A percentile compares a stretch with the other conserved stretches of the same genome.
These are phyloP conservation scores for Bryum argenteum DNA, from an alignment of 225 moss, liverwort and hornwort genomes.

Conservation along the genomic window DNA sequence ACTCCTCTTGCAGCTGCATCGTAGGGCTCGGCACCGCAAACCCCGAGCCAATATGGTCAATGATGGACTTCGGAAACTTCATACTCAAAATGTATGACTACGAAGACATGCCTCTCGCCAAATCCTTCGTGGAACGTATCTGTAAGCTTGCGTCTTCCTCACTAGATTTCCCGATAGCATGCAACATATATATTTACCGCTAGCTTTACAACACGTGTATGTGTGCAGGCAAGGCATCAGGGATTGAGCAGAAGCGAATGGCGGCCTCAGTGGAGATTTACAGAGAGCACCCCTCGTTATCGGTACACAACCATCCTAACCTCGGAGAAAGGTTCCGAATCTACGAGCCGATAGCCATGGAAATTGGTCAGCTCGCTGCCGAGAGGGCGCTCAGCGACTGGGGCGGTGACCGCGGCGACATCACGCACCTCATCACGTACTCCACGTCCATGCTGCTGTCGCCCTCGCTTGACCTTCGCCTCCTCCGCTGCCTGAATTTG, in stretches of 20 bases:
- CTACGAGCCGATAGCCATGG: constrained; percentile 36
- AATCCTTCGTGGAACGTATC: constrained; percentile 27
- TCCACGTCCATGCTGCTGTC: constrained; percentile 37
- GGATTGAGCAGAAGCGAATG: constrained; percentile 21
- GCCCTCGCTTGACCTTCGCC: constrained; percentile 31
- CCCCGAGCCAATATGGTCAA: neutral
- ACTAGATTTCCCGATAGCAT: too few species aligned
- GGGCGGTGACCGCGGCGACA: constrained; percentile 34
- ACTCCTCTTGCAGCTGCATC: constrained; percentile 30
- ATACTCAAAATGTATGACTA: constrained; percentile 22
- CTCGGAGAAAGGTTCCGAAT: constrained; percentile 31
- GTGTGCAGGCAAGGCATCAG: constrained; percentile 24
- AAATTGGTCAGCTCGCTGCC: constrained; percentile 26
- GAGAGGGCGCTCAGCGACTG: constrained; percentile 35
- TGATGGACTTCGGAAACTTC: neutral
- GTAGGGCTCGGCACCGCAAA: constrained; percentile 37
- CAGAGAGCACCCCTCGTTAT: constrained; percentile 2
- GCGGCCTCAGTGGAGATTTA: neutral
- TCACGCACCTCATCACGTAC: constrained; percentile 43
- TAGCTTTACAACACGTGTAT: too few species aligned
- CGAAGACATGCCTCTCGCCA: constrained; percentile 20
- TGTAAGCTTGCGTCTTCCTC: constrained; percentile 17
- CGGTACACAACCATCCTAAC: constrained; percentile 17
- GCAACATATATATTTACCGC: too few species aligned
- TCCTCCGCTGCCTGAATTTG: constrained; percentile 18